Conservation (phyloP, 2,329 filamentous ascomycete species). For the Stachybotrys elegans region DNA sequence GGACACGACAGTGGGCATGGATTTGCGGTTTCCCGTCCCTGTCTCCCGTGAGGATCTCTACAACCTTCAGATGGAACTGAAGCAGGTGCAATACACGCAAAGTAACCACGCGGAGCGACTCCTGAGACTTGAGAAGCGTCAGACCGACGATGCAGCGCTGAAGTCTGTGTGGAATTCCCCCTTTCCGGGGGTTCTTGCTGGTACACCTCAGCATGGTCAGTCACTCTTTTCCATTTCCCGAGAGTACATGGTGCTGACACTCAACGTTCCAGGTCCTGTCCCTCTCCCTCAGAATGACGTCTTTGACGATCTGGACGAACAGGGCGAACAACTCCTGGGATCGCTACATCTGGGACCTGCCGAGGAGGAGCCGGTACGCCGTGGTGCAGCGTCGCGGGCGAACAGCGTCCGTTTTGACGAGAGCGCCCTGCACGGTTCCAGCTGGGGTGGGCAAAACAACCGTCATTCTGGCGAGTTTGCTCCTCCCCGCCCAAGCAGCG, state of each 20-base stretch:
- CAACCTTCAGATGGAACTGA: conserved; percentile 66
- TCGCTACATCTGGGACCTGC: conserved; percentile 75
- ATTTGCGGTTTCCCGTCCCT: conserved; percentile 53
- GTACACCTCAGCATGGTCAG: conserved; percentile 79
- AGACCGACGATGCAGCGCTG: conserved; percentile 61
- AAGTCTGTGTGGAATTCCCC: conserved; percentile 94
- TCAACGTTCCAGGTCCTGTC: conserved; percentile 58
- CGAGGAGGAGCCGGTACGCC: conserved; percentile 79
- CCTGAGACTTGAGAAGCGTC: conserved; percentile 58
- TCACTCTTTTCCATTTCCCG: background rate
- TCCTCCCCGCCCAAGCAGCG: conserved; percentile 71
- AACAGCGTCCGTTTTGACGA: conserved; percentile 98
- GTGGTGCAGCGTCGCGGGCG: conserved; percentile 83
- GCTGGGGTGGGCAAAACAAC: conserved; percentile 73
- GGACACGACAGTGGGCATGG: conserved; percentile 44
- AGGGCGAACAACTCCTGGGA: conserved; percentile 72
- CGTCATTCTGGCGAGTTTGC: conserved; percentile 80
- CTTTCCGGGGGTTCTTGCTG: conserved; percentile 79
- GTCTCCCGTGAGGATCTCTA: conserved; percentile 60
- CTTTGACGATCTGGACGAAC: conserved; percentile 87
- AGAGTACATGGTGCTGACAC: conserved; percentile 9
- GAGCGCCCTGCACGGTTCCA: conserved; percentile 80
- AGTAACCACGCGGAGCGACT: conserved; percentile 58
- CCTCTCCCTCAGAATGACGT: conserved; percentile 77
- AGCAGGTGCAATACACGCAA: conserved; percentile 61